These are phyloP conservation scores for Pseudozyma pruni DNA, from an alignment of 1,284 basidiomycete species.

Conservation along the genomic window DNA sequence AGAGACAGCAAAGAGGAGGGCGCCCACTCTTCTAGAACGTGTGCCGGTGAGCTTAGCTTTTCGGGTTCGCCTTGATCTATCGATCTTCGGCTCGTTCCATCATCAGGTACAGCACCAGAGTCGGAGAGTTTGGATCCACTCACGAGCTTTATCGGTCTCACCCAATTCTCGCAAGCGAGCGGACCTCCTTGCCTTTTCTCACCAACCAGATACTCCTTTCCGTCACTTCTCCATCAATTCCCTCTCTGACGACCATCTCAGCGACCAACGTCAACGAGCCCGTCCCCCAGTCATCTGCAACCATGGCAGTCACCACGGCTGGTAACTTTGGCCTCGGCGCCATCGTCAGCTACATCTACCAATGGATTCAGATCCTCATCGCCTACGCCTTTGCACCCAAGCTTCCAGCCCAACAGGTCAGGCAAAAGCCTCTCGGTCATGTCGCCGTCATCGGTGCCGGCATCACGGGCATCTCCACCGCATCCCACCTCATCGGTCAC, in stretches of 20 bases:
- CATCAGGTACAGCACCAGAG: too few relatives aligned
- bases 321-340: slow-evolving; percentile 21
- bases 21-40: too few relatives aligned
- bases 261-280: background rate
- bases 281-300: background rate
- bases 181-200: background rate
- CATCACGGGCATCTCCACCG: slow-evolving; percentile 66
- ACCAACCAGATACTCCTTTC: background rate
- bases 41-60: too few relatives aligned
- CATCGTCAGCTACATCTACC: slow-evolving; percentile 53
- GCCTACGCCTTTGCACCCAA: slow-evolving; percentile 56
- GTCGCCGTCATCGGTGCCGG: slow-evolving; percentile 68
- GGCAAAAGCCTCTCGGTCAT: slow-evolving; percentile 58
- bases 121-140: too few relatives aligned
- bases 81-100: too few relatives aligned
- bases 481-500: slow-evolving; percentile 66
- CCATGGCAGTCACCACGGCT: slow-evolving; percentile 25
- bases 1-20: too few relatives aligned
- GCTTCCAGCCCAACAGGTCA: slow-evolving; percentile 35
- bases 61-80: too few relatives aligned
- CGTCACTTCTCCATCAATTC: background rate
- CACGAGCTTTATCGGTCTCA: too few relatives aligned
- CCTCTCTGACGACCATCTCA: slow-evolving; percentile 1
- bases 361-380: slow-evolving; percentile 59
- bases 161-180: background rate